Base-by-base conservation (phyloP, 2,329 filamentous ascomycete species). In the Aspergillus melleus region DNA sequence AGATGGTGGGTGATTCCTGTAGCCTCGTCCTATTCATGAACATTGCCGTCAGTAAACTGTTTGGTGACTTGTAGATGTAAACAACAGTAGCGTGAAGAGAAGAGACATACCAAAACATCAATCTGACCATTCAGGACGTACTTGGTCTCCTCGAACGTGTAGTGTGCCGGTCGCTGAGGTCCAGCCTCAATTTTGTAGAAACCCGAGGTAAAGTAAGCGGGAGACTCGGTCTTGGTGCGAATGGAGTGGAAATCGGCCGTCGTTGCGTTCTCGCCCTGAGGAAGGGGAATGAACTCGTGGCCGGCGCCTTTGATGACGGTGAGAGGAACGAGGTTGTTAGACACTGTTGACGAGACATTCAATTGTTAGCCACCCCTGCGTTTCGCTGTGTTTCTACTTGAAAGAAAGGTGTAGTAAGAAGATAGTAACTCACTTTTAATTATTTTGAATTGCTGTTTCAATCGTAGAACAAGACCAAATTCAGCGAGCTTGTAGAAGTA, bases 111-210 rank as follows among this genome's bases (percentile, higher is more conserved):
- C 60, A 68, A 49, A 36, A 68, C 49, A 61, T 69, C 67, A 14
- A 69, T 67, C 49, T 69, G 65, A 44, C 67, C 66, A 49, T 46
- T 68, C 8, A 69, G 61, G 5, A 68, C 64, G 61, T 69, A 69
- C 30, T 69, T 69, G 2, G 67, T 64, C 61, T 69, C 66, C 51
- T 68, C 67, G 19, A 64, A 69, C 11, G 46, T 65, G 42, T 69
- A 69, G 49, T 59, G 63, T 1, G 62, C 67, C 10, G 64, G 65
- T 55, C 67, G 39, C 49, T 64, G 54, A 30, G 66, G 62, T 3
- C 67, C 67, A 29, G 65, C 63, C 53, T 66, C 67, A 32, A 69
- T 65, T 62, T 68, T 68, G 44, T 69, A 69, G 53, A 69, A 68
- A 12, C 65, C 64, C 0, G 67, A 66, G n/a, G 66, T 68, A 14